A percentile compares a stretch with the other conserved stretches of the same genome.
These are phyloP conservation scores for Ceratobasidium papillatum DNA, from an alignment of 1,284 basidiomycete species.

Conservation along the genomic window DNA sequence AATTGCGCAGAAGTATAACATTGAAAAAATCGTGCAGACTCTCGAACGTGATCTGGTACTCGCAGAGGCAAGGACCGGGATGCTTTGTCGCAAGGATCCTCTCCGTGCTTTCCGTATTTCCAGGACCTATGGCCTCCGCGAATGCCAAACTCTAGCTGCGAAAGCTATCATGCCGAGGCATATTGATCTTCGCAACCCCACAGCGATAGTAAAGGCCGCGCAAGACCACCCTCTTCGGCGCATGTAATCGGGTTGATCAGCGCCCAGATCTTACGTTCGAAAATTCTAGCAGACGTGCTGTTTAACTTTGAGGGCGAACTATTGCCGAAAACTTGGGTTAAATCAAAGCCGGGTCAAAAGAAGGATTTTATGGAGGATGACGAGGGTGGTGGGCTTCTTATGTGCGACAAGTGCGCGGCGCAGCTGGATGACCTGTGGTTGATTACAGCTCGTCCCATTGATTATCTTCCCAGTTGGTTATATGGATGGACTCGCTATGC, in stretches of 20 bases:
- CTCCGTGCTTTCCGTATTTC: conserved; percentile 1
- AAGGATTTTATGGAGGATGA: not conserved
- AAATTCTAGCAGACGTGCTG: conserved; percentile 12
- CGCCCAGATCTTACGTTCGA: not conserved
- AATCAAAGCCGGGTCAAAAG: not conserved
- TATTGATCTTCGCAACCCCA: not conserved
- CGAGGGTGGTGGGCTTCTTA: not conserved
- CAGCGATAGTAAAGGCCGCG: not conserved
- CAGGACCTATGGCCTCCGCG: not conserved
- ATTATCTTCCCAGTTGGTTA: not conserved
- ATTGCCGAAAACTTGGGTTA: not conserved
- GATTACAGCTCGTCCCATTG: not conserved
- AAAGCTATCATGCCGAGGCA: not conserved
- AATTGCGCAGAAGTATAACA: conserved; percentile 18
- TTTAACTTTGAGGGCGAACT: not conserved
- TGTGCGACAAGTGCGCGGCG: not conserved
- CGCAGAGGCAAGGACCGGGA: not conserved
- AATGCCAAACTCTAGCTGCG: conserved; percentile 4
- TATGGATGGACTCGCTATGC: not conserved
- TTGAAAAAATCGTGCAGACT: conserved; percentile 18
- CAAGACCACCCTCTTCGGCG: not conserved
- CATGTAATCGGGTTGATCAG: not conserved
- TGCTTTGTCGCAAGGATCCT: not conserved
- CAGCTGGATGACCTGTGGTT: not conserved
- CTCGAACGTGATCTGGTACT: conserved; percentile 5